Conservation (phyloP, 2,329 filamentous ascomycete species). For the Fusarium albidum region DNA sequence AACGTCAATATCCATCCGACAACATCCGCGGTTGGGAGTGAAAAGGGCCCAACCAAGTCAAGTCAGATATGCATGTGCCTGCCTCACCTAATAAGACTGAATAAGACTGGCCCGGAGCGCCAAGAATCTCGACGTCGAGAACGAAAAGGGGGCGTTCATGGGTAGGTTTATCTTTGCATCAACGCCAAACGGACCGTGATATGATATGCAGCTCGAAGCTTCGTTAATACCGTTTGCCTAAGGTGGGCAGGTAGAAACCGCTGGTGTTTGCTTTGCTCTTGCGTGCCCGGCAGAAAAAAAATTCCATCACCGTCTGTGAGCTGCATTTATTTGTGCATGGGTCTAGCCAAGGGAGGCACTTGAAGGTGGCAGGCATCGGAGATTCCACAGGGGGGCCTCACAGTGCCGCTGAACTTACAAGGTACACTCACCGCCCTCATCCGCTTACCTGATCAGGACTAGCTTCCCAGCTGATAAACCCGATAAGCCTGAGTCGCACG, state of each 20-base stretch:
- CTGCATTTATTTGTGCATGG: conserved; percentile 36
- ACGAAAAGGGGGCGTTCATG: no score
- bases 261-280: conserved; percentile 25
- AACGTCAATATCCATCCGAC: conserved; percentile 24
- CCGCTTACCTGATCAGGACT: conserved; percentile 27
- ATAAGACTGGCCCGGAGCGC: background rate
- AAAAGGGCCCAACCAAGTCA: conserved; percentile 11
- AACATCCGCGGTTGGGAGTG: conserved; percentile 31
- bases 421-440: conserved; percentile 40
- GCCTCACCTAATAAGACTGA: no score
- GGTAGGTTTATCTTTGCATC: no score
- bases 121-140: background rate
- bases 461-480: conserved; percentile 39
- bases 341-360: conserved; percentile 28
- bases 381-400: conserved; percentile 18
- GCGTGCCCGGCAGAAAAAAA: conserved; percentile 12
- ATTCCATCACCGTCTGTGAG: conserved; percentile 23
- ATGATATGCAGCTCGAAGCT: conserved; percentile 8
- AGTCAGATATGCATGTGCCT: background rate
- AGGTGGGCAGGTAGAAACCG: no score
- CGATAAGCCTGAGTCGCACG: conserved; percentile 45
- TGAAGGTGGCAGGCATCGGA: conserved; percentile 27
- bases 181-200: background rate
- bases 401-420: conserved; percentile 6
- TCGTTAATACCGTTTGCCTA: background rate